Conservation (phyloP, 169 alveolate species). For the Eimeria maxima region DNA sequence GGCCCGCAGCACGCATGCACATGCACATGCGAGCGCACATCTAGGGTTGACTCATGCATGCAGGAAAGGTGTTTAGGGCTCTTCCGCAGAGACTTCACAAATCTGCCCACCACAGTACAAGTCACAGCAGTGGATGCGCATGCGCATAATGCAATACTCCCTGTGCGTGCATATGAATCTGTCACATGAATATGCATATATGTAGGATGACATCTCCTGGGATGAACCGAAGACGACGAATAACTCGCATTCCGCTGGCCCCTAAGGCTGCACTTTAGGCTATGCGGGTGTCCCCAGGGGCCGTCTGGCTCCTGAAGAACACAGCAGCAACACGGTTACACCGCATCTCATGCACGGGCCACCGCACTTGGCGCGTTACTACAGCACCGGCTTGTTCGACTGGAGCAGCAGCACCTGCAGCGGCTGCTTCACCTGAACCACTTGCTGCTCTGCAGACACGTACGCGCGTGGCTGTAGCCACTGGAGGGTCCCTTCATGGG, state of each 20-base stretch:
- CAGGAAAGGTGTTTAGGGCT: no score
- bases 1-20: not conserved
- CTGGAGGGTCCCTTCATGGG: conserved; percentile 12
- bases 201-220: not conserved
- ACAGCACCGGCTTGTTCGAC: conserved; percentile 1
- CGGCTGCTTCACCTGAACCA: conserved; percentile 9
- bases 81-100: not conserved
- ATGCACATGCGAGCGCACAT: not conserved
- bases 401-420: conserved; percentile 10
- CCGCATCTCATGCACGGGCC: not conserved
- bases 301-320: conserved; percentile 29
- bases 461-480: not conserved
- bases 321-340: conserved; percentile 11
- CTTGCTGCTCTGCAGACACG: not conserved
- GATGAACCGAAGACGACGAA: not conserved
- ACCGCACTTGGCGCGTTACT: not conserved
- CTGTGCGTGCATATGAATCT: not conserved
- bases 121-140: not conserved
- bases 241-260: not conserved
- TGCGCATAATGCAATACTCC: not conserved
- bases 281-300: conserved; percentile 13
- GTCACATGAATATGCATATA: not conserved
- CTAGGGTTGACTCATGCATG: not conserved
- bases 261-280: not conserved
- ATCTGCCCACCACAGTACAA: not conserved